A percentile compares a stretch with the other conserved stretches of the same genome.
Evolutionary conservation across 148 eudicot genomes (phyloP).

Genomic region (Persicaria tinctoria): DNA sequence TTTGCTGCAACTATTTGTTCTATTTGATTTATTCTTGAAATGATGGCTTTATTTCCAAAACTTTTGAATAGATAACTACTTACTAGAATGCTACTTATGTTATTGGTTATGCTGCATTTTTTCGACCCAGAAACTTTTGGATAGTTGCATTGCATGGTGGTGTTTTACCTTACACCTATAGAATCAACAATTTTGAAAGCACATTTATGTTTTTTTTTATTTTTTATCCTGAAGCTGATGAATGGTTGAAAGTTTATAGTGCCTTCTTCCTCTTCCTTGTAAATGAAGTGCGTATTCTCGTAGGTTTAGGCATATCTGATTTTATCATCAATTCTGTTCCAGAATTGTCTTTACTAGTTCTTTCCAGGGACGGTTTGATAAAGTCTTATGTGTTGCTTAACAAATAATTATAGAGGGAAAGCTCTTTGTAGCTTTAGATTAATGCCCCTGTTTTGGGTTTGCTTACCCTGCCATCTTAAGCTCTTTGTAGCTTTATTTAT

Average conservation of each 20-base stretch:
- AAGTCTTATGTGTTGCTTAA: neutral
- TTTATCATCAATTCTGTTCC: too few species aligned
- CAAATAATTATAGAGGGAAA: neutral
- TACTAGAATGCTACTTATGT: neutral
- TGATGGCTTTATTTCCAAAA: neutral
- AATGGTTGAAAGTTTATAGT: too few species aligned
- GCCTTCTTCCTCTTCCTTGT: too few species aligned
- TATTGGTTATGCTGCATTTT: neutral
- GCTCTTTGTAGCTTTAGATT: neutral
- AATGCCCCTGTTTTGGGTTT: neutral
- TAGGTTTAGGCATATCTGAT: too few species aligned
- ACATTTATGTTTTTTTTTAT: neutral
- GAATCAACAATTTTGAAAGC: neutral
- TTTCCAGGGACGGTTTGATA: too few species aligned
- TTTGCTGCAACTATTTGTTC: neutral
- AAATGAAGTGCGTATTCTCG: too few species aligned
- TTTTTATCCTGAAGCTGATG: too few species aligned
- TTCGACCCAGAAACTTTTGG: neutral
- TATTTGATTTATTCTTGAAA: neutral
- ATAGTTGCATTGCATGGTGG: neutral
- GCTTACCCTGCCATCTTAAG: neutral
- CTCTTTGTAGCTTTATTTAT: too few species aligned
- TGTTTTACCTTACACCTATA: neutral
- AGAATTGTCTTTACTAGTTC: too few species aligned
- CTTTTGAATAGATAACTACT: neutral